Evolutionary conservation across 106 monocot genomes (phyloP).

Genomic region (Chionographis japonica): DNA sequence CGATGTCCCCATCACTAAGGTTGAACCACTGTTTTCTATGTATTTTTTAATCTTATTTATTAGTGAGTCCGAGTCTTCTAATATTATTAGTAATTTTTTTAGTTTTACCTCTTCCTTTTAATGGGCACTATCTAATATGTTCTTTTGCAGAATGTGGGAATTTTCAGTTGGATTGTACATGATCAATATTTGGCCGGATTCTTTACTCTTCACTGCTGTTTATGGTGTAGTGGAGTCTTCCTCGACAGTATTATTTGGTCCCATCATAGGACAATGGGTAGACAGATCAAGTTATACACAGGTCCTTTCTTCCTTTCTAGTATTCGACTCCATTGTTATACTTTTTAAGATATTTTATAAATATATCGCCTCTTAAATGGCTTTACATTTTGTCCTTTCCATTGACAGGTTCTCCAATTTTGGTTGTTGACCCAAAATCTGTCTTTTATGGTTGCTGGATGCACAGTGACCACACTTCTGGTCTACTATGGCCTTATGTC

Average conservation of each 20-base stretch:
- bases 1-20: too few species aligned
- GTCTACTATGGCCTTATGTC: constrained; percentile 21
- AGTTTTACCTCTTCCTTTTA: not conserved
- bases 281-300: constrained; percentile 55
- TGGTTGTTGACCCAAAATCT: constrained; percentile 78
- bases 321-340: not conserved
- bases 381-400: not conserved
- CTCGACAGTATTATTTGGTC: constrained; percentile 63
- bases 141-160: constrained; percentile 86
- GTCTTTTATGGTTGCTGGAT: constrained; percentile 82
- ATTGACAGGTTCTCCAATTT: constrained; percentile 52
- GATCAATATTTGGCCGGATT: constrained; percentile 85
- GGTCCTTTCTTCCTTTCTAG: constrained; percentile 20
- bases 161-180: constrained; percentile 94
- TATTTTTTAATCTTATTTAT: too few species aligned
- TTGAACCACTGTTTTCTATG: too few species aligned
- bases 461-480: constrained; percentile 52
- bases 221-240: constrained; percentile 92
- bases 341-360: not conserved
- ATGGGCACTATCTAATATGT: not conserved
- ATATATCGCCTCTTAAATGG: too few species aligned
- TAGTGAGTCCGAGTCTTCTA: too few species aligned
- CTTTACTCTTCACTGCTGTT: constrained; percentile 82
- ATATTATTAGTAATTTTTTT: not conserved
- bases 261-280: constrained; percentile 59